phyloP scores from a whole-genome alignment of 169 alveolate genomes.

The Ichthyophthirius multifiliis region DNA sequence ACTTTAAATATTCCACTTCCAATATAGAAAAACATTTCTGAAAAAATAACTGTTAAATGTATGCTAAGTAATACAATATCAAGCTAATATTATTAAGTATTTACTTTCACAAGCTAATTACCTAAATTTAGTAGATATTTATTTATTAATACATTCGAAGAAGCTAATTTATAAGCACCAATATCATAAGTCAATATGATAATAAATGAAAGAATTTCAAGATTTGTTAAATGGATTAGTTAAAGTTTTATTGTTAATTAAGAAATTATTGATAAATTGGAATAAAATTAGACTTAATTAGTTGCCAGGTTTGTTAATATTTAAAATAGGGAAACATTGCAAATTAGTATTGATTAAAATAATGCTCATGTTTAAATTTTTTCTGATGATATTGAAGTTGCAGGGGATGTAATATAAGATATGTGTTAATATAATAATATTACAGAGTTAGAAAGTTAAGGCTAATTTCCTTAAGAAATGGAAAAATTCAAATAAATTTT shows the following conservation, averaged over 20 bases:
- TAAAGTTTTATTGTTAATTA: slow-evolving; percentile 29
- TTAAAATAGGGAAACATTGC: slow-evolving; percentile 10
- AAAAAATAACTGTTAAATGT: not conserved
- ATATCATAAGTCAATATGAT: slow-evolving; percentile 15
- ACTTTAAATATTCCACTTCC: not conserved
- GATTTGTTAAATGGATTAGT: slow-evolving; percentile 51
- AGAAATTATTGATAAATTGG: not conserved
- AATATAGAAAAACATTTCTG: not conserved
- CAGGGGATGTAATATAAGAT: slow-evolving; percentile 60
- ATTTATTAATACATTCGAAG: not conserved
- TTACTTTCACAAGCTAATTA: not conserved
- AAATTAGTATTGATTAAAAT: not conserved
- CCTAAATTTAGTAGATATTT: slow-evolving; percentile 31
- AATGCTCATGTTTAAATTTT: slow-evolving; percentile 19
- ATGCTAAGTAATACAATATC: not conserved
- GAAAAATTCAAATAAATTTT: slow-evolving; percentile 26
- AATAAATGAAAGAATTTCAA: slow-evolving; percentile 46
- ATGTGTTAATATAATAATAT: slow-evolving; percentile 38
- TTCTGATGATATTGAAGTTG: slow-evolving; percentile 48
- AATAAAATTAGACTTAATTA: not conserved
- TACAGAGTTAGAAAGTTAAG: slow-evolving; percentile 30
- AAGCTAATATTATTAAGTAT: slow-evolving; percentile 14
- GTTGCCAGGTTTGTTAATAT: not conserved
- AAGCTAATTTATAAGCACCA: slow-evolving; percentile 11
- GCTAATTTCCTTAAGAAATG: slow-evolving; percentile 50